A percentile compares a stretch with the other conserved stretches of the same genome.
These are phyloP conservation scores for Cryptococcus sp. DNA, from an alignment of 1,284 basidiomycete species.

Conservation along the genomic window DNA sequence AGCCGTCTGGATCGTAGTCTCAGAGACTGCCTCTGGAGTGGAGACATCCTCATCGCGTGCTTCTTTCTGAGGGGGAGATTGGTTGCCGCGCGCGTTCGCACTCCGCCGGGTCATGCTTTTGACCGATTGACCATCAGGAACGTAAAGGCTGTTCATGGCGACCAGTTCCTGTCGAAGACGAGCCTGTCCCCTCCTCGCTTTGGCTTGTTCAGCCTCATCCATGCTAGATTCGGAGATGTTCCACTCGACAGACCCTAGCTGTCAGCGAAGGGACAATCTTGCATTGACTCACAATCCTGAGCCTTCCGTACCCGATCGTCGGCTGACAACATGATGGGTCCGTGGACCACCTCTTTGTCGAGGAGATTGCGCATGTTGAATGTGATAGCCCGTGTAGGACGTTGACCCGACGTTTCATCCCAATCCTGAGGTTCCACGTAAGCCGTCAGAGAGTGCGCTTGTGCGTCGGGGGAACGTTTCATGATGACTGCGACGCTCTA, in stretches of 20 bases:
- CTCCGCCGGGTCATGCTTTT: conserved; percentile 34
- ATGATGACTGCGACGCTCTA: conserved; percentile 51
- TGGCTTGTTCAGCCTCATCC: conserved; percentile 17
- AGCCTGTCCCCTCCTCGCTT: conserved; percentile 18
- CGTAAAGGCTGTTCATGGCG: conserved; percentile 34
- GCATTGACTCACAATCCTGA: conserved; percentile 32
- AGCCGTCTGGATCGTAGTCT: neutral
- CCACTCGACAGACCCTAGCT: conserved; percentile 46
- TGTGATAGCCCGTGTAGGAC: conserved; percentile 56
- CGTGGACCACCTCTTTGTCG: conserved; percentile 40
- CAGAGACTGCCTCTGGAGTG: neutral
- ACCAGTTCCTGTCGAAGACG: conserved; percentile 20
- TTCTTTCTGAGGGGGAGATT: conserved; percentile 2
- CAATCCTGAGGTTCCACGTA: conserved; percentile 67
- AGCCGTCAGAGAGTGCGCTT: conserved; percentile 58
- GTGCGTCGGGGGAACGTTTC: conserved; percentile 61
- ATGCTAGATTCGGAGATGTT: conserved; percentile 23
- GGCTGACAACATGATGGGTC: conserved; percentile 30
- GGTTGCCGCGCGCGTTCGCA: conserved; percentile 1
- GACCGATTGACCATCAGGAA: conserved; percentile 46
- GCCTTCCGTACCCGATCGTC: conserved; percentile 21
- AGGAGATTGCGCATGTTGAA: conserved; percentile 52
- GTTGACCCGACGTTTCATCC: conserved; percentile 40
- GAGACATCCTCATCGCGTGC: neutral
- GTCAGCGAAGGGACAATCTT: neutral